These are phyloP conservation scores for Pyrrhoderma noxium DNA, from an alignment of 1,284 basidiomycete genomes.

Conservation along the genomic window DNA sequence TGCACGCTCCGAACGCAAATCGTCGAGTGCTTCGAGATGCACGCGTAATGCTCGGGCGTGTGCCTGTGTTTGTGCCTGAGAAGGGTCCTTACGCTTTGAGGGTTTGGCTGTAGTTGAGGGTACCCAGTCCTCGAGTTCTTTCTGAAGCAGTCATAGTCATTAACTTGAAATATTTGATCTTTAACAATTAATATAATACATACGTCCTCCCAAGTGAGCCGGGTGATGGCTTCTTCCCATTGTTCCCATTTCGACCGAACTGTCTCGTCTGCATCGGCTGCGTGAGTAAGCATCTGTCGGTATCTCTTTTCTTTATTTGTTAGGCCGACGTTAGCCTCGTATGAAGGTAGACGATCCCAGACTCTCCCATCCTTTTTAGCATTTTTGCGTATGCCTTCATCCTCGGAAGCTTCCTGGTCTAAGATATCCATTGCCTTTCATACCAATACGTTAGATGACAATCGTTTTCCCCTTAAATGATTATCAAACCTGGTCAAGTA, in stretches of 20 bases:
- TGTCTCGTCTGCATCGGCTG: constrained; percentile 65
- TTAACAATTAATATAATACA: constrained; percentile 7
- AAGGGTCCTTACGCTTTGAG: constrained; percentile 26
- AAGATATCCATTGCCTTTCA: constrained; percentile 86
- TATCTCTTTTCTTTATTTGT: constrained; percentile 67
- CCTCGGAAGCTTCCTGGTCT: constrained; percentile 84
- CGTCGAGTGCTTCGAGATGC: constrained; percentile 76
- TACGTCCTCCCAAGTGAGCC: constrained; percentile 72
- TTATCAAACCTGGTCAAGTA: constrained; percentile 67
- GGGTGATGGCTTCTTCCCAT: constrained; percentile 69
- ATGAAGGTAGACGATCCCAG: constrained; percentile 56
- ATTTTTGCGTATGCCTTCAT: constrained; percentile 59
- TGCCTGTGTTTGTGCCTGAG: constrained; percentile 40
- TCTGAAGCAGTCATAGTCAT: constrained; percentile 37
- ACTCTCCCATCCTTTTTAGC: constrained; percentile 25
- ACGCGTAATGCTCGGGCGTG: constrained; percentile 71
- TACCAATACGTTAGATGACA: no score
- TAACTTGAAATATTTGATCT: neutral
- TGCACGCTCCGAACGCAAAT: constrained; percentile 53
- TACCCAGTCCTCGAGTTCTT: constrained; percentile 57
- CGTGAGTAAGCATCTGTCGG: constrained; percentile 64
- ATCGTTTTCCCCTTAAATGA: no score
- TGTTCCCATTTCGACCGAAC: constrained; percentile 81
- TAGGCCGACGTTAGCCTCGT: constrained; percentile 72
- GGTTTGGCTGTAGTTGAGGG: constrained; percentile 52